Conservation (phyloP, 164 flowering plant species). For the Magnolia officinalis region DNA sequence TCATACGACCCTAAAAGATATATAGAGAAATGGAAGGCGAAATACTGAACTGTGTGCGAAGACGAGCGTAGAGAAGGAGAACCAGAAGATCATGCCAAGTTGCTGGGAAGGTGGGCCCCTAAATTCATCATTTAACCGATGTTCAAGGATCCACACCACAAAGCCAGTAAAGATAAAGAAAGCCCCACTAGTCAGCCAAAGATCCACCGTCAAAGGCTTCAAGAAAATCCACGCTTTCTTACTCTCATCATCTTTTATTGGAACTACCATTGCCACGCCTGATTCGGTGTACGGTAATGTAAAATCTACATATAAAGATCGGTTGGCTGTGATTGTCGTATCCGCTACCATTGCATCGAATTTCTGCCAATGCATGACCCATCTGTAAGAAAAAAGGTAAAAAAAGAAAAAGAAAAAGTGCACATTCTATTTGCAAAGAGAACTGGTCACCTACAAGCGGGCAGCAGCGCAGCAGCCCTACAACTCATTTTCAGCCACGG, state of each 20-base stretch:
- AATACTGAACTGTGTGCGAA: constrained; percentile 37
- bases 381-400: neutral
- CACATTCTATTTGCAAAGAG: too few species aligned
- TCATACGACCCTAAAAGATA: neutral
- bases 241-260: constrained; percentile 13
- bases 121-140: constrained; percentile 35
- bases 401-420: too few species aligned
- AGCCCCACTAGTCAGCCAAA: constrained; percentile 34
- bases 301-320: constrained; percentile 27
- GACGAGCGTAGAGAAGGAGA: constrained; percentile 49
- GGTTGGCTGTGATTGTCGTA: constrained; percentile 22
- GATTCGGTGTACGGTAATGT: constrained; percentile 25
- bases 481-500: too few species aligned
- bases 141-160: constrained; percentile 56
- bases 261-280: constrained; percentile 26
- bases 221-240: constrained; percentile 37
- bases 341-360: constrained; percentile 37
- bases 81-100: constrained; percentile 42
- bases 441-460: too few species aligned
- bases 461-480: too few species aligned
- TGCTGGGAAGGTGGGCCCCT: constrained; percentile 28
- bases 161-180: constrained; percentile 44
- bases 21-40: neutral
- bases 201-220: constrained; percentile 36
- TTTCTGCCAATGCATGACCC: constrained; percentile 11